Evolutionary conservation across 768 basidiomycete genomes (phyloP).

Genomic region (Suillus cothurnatus): DNA sequence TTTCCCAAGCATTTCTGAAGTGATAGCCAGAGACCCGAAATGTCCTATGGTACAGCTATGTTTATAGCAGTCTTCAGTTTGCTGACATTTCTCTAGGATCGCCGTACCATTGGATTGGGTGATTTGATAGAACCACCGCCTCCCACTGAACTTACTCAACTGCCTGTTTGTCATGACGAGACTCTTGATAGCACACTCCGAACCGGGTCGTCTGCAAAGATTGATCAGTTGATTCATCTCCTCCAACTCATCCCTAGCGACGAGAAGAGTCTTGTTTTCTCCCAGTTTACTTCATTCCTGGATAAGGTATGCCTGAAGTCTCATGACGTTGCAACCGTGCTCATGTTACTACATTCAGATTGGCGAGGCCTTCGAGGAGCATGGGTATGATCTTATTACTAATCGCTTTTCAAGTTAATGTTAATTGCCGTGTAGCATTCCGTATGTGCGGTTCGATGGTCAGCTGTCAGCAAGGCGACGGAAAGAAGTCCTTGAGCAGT

Average conservation of each 20-base stretch:
- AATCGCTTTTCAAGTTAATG: conserved; percentile 5
- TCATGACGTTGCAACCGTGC: background rate
- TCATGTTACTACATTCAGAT: conserved; percentile 47
- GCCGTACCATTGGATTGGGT: conserved; percentile 53
- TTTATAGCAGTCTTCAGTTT: background rate
- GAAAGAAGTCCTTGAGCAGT: conserved; percentile 74
- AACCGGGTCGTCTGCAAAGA: conserved; percentile 76
- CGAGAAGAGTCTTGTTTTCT: conserved; percentile 87
- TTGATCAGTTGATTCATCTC: conserved; percentile 77
- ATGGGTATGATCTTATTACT: conserved; percentile 44
- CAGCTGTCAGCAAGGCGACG: conserved; percentile 81
- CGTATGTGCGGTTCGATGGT: conserved; percentile 83
- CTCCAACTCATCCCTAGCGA: conserved; percentile 64
- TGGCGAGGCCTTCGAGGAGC: conserved; percentile 63
- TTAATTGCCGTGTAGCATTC: conserved; percentile 49
- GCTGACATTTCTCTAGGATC: conserved; percentile 54
- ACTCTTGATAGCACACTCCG: conserved; percentile 43
- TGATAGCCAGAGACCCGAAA: conserved; percentile 68
- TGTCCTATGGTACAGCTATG: conserved; percentile 71
- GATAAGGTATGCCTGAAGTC: conserved; percentile 56
- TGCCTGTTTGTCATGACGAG: conserved; percentile 41
- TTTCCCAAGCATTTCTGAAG: conserved; percentile 60
- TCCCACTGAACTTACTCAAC: conserved; percentile 70
- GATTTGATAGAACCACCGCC: conserved; percentile 67
- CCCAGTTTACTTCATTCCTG: conserved; percentile 85